These are phyloP conservation scores for Barnettozyma botsteinii DNA, from an alignment of 805 yeast genomes.

Conservation along the genomic window DNA sequence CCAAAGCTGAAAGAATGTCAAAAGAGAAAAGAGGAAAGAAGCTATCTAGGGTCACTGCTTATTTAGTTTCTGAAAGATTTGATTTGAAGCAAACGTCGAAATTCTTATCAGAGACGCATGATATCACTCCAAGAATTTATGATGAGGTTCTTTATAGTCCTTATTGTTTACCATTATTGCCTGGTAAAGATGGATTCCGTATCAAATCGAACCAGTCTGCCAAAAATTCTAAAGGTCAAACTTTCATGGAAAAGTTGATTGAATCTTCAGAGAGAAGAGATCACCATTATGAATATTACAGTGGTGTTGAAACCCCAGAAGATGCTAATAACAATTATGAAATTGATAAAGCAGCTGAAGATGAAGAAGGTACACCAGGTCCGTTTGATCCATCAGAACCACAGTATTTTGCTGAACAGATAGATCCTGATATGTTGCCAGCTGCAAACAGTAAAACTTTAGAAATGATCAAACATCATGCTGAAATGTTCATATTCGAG, in stretches of 20 bases:
- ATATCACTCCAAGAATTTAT: slow-evolving; percentile 78
- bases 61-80: slow-evolving; percentile 80
- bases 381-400: slow-evolving; percentile 93
- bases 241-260: slow-evolving; percentile 67
- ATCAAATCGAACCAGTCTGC: slow-evolving; percentile 56
- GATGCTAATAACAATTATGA: slow-evolving; percentile 43
- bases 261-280: slow-evolving; percentile 81
- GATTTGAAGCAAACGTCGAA: slow-evolving; percentile 55
- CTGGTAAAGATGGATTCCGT: slow-evolving; percentile 75
- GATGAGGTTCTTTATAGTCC: slow-evolving; percentile 94
- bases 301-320: slow-evolving; percentile 62
- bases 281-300: slow-evolving; percentile 86
- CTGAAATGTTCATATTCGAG: slow-evolving; percentile 83
- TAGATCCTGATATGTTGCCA: slow-evolving; percentile 14
- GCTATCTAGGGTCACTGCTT: slow-evolving; percentile 85
- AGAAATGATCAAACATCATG: slow-evolving; percentile 40
- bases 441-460: slow-evolving; percentile 14
- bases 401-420: slow-evolving; percentile 64
- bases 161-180: slow-evolving; percentile 77
- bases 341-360: slow-evolving; percentile 27
- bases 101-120: slow-evolving; percentile 65
- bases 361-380: slow-evolving; percentile 26
- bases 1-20: slow-evolving; percentile 49
- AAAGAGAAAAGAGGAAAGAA: slow-evolving; percentile 44
- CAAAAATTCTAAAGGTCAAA: slow-evolving; percentile 34